A percentile compares a stretch with the other conserved stretches of the same genome.
Conservation (phyloP, 2,329 filamentous ascomycete species). For the Hypoxylon sp. region DNA sequence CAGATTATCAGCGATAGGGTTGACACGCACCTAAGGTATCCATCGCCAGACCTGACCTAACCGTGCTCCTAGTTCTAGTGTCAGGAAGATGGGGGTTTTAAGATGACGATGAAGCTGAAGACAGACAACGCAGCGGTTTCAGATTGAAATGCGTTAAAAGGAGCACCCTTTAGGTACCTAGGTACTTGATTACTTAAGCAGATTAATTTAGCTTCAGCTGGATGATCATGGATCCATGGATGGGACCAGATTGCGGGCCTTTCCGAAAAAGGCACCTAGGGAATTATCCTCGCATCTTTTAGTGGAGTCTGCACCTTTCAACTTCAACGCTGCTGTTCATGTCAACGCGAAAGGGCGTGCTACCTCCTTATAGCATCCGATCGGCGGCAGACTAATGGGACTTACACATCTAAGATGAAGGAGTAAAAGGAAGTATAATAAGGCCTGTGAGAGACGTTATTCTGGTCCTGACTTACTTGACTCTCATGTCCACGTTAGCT, state of each 20-base stretch:
- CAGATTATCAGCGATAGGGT: neutral
- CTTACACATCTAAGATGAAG: constrained; percentile 7
- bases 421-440: neutral
- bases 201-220: too few species aligned
- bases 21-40: neutral
- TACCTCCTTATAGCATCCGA: constrained; percentile 19
- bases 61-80: constrained; percentile 12
- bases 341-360: constrained; percentile 30
- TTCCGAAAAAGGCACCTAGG: neutral
- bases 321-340: constrained; percentile 4
- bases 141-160: constrained; percentile 26
- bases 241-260: constrained; percentile 1
- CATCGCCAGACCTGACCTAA: neutral
- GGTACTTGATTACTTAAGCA: constrained; percentile 1
- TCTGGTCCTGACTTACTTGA: neutral
- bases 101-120: constrained; percentile 46
- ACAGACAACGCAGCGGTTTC: constrained; percentile 40
- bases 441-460: neutral
- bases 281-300: constrained; percentile 1
- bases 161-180: neutral
- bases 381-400: constrained; percentile 6
- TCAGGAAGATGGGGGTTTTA: constrained; percentile 40
- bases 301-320: constrained; percentile 18
- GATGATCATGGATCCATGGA: too few species aligned
- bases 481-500: constrained; percentile 12